Evolutionary conservation across 2,329 filamentous ascomycete genomes (phyloP), one percentile per base, ranked within the genome.

Genomic region (Calonectria pauciramosa): DNA sequence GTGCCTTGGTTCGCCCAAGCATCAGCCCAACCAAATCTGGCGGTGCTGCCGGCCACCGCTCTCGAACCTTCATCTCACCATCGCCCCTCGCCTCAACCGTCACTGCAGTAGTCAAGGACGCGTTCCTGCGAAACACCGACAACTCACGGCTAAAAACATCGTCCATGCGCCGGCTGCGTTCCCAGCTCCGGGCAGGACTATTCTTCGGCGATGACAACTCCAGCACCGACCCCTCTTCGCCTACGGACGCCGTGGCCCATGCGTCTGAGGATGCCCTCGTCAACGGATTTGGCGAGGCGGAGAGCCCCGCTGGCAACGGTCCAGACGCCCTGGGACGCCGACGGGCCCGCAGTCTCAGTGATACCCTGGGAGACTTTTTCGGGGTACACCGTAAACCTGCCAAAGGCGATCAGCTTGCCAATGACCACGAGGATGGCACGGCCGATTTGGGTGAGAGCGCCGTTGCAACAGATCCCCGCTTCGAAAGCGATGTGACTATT

Each of bases 81-180:
- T 92, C 90, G 0, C 91, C 91, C 0, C 86, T 92, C 41, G 91
- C 90, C 2, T 91, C 90, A 0, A 91, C 91, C 1, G 89, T 92
- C 47, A 90, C 87, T 23, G 89, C 89, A 0, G 90, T 91, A 0
- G 89, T 92, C 54, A 89, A 90, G 52, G 90, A 92, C 76, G 89
- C 87, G 14, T 85, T 91, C 36, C 84, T 91, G 2, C 85, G 88
- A 14, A 86, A 87, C 38, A 84, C 88, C 20, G 86, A 88, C 32
- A 83, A 82, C 38, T 82, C 86, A 0, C 78, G 85, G 26, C 74
- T 86, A 8, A 85, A 85, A 51, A 86, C 84, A 70, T 86, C 87
- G 13, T 89, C 88, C 11, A 83, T 88, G 63, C 84, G 87, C 60
- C 86, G 89, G 16, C 85, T 88, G 69, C 86, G 89, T 60, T 88